phyloP scores from a whole-genome alignment of 352 stramenopile genomes.

The Elongisporangium undulatum region DNA sequence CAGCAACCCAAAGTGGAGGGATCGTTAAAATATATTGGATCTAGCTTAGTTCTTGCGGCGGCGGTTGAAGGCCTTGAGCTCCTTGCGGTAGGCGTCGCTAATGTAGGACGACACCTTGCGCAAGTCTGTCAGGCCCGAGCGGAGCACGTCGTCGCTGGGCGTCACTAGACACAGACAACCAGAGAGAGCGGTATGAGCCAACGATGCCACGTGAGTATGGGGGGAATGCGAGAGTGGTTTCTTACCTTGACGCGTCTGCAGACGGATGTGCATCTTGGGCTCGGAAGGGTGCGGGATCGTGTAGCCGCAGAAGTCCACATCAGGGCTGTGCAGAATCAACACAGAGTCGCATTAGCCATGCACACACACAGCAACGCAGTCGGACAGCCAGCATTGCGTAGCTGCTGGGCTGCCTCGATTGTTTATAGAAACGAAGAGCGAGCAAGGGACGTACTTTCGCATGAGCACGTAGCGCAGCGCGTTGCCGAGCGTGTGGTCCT shows the following conservation, averaged over 20 bases:
- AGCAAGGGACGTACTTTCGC: conserved; percentile 76
- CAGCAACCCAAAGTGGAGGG: not conserved
- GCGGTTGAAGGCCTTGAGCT: conserved; percentile 81
- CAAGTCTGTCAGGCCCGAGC: conserved; percentile 61
- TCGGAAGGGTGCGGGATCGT: conserved; percentile 95
- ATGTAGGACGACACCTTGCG: conserved; percentile 71
- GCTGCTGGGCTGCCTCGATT: too few relatives aligned
- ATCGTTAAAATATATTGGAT: not conserved
- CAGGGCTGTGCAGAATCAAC: conserved; percentile 38
- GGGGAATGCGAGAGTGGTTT: not conserved
- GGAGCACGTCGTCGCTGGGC: conserved; percentile 58
- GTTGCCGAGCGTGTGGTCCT: conserved; percentile 91
- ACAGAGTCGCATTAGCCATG: not conserved
- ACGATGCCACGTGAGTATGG: not conserved
- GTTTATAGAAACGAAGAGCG: conserved; percentile 4
- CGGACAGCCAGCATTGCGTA: not conserved
- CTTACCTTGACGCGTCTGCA: conserved; percentile 85
- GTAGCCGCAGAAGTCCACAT: conserved; percentile 94
- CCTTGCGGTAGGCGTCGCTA: conserved; percentile 73
- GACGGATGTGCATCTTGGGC: conserved; percentile 92
- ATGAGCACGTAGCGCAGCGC: conserved; percentile 90
- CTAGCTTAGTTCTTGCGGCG: conserved; percentile 64
- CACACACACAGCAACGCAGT: not conserved
- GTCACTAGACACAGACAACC: conserved; percentile 20
- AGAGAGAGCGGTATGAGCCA: not conserved